Percentiles rank a stretch among this genome's conserved stretches.
Conservation (phyloP, 139 green algal genomes). For the Eudorina sp. region DNA sequence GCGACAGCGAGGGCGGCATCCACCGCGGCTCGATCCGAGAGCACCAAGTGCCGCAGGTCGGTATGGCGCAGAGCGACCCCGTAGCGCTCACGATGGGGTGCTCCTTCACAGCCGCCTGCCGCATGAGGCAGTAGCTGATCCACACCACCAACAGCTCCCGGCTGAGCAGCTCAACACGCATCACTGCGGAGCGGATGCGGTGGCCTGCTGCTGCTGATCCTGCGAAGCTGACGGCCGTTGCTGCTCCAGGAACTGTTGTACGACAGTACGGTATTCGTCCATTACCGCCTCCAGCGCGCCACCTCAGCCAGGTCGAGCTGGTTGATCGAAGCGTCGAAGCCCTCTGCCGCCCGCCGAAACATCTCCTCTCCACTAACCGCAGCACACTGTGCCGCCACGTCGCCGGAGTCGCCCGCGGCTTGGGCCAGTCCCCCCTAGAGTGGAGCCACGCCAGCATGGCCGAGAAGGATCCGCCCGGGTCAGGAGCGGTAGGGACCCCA, state of each 20-base stretch:
- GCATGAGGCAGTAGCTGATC: constrained; percentile 60
- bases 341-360: constrained; percentile 35
- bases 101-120: neutral
- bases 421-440: neutral
- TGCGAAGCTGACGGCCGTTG: no score
- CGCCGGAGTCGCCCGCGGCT: neutral
- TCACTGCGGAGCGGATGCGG: no score
- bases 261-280: constrained; percentile 46
- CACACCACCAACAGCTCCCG: constrained; percentile 63
- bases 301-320: constrained; percentile 29
- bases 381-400: constrained; percentile 47
- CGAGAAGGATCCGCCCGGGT: neutral
- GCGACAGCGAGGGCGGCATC: constrained; percentile 58
- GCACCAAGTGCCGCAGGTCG: constrained; percentile 68
- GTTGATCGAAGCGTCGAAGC: neutral
- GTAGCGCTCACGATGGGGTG: constrained; percentile 47
- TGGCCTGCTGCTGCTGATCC: no score
- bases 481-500: constrained; percentile 49
- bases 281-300: constrained; percentile 47
- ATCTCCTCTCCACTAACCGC: constrained; percentile 56
- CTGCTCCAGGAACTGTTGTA: constrained; percentile 14
- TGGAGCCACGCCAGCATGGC: neutral
- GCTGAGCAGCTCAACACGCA: constrained; percentile 64
- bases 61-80: constrained; percentile 31
- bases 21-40: constrained; percentile 49